A percentile compares a stretch with the other conserved stretches of the same genome.
phyloP scores from a whole-genome alignment of 169 alveolate species.

The Babesia bovis region DNA sequence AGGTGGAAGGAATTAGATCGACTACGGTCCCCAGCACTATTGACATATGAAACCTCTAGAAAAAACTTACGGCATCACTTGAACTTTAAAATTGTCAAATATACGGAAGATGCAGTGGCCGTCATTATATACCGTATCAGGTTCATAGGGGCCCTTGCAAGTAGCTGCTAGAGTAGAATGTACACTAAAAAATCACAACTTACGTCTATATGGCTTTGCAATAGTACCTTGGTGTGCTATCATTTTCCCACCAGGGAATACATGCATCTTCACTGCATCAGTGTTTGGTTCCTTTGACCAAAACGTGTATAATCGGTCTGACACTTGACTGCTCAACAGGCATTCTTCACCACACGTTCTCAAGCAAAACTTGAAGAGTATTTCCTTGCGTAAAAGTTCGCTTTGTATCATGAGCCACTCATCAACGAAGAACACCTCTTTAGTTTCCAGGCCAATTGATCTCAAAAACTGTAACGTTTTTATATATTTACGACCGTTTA shows the following conservation, averaged over 20 bases:
- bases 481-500: background rate
- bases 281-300: constrained; percentile 21
- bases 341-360: background rate
- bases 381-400: constrained; percentile 31
- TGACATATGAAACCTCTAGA: background rate
- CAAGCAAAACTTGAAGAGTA: constrained; percentile 22
- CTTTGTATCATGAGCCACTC: constrained; percentile 52
- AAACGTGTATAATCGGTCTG: constrained; percentile 13
- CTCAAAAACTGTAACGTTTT: constrained; percentile 15
- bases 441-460: constrained; percentile 24
- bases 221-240: constrained; percentile 42
- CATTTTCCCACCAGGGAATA: constrained; percentile 8
- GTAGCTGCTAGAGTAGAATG: constrained; percentile 2
- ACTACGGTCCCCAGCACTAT: background rate
- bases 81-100: constrained; percentile 11
- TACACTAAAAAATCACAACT: background rate
- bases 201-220: constrained; percentile 1
- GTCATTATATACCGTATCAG: background rate
- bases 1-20: constrained; percentile 2
- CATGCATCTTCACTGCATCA: constrained; percentile 12
- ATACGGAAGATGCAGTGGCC: constrained; percentile 26
- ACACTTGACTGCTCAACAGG: background rate
- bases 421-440: constrained; percentile 15
- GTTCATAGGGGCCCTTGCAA: background rate
- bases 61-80: background rate